Conservation (phyloP, 2,329 filamentous ascomycete species). For the Thielaviopsis ethacetica region DNA sequence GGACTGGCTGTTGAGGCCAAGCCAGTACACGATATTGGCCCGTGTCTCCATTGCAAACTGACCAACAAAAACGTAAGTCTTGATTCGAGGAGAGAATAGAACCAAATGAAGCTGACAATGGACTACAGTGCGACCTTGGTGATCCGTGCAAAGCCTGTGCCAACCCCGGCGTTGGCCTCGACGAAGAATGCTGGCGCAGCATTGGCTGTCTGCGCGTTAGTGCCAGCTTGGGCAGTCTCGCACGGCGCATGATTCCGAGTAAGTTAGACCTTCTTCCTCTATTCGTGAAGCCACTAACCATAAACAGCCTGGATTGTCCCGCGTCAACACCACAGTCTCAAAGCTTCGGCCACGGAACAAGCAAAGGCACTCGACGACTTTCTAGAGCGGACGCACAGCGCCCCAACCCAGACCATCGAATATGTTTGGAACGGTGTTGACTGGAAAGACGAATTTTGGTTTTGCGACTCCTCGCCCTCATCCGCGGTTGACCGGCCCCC, state of each 20-base stretch:
- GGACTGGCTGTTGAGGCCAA: neutral
- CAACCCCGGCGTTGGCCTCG: neutral
- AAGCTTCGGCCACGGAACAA: constrained; percentile 30
- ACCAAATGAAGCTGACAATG: neutral
- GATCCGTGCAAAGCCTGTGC: constrained; percentile 5
- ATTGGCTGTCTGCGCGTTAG: constrained; percentile 8
- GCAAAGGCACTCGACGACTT: constrained; percentile 32
- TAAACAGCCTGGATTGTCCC: no score
- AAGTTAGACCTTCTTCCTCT: neutral
- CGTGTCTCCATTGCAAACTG: constrained; percentile 9
- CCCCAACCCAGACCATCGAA: constrained; percentile 24
- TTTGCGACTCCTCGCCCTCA: constrained; percentile 13
- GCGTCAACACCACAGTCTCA: constrained; percentile 29
- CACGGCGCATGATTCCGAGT: constrained; percentile 6
- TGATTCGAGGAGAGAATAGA: neutral
- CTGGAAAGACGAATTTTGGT: constrained; percentile 42
- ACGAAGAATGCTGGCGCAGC: constrained; percentile 7
- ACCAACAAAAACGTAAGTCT: constrained; percentile 8
- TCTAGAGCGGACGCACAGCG: constrained; percentile 29
- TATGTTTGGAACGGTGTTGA: constrained; percentile 31
- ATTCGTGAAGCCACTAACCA: no score
- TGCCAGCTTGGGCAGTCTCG: constrained; percentile 4
- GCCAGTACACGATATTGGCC: constrained; percentile 4
- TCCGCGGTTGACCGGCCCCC: constrained; percentile 20
- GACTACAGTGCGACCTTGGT: constrained; percentile 4